Conservation (phyloP, 805 yeast genomes). For the Starmerella scarabaei region DNA sequence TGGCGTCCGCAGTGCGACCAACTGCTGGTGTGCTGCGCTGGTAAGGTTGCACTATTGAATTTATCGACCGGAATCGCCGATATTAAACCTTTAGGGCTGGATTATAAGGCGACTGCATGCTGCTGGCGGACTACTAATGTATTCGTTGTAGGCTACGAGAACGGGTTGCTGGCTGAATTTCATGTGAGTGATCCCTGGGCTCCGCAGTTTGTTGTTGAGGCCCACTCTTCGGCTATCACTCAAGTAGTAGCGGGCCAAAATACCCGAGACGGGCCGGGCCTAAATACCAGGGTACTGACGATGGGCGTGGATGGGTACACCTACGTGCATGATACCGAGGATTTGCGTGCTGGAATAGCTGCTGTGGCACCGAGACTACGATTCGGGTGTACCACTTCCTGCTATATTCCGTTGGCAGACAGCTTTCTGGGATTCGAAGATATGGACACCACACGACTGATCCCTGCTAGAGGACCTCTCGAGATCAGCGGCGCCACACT, state of each 20-base stretch:
- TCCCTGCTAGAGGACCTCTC: slow-evolving; percentile 29
- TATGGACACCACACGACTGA: slow-evolving; percentile 27
- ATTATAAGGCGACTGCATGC: slow-evolving; percentile 28
- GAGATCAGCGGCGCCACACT: slow-evolving; percentile 26
- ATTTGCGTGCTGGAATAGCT: slow-evolving; percentile 19
- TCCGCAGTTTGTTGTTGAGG: slow-evolving; percentile 30
- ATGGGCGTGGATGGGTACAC: slow-evolving; percentile 35
- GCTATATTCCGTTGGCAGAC: slow-evolving; percentile 21
- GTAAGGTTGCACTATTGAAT: not conserved
- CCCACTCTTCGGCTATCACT: slow-evolving; percentile 31
- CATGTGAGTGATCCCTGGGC: slow-evolving; percentile 27
- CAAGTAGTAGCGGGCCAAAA: slow-evolving; percentile 29
- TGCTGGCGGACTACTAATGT: slow-evolving; percentile 35
- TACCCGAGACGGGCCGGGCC: too few species aligned
- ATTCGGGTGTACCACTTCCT: slow-evolving; percentile 7
- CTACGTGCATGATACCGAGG: slow-evolving; percentile 28
- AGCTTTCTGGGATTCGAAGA: slow-evolving; percentile 35
- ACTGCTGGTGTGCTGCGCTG: not conserved
- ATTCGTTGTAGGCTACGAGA: slow-evolving; percentile 44
- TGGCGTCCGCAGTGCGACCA: not conserved
- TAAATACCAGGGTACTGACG: slow-evolving; percentile 28
- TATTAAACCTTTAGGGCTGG: not conserved
- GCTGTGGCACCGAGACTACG: slow-evolving; percentile 11
- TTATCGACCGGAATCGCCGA: not conserved
- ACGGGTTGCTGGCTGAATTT: slow-evolving; percentile 51